Evolutionary conservation across 2,329 filamentous ascomycete genomes (phyloP), one percentile per base, ranked within the genome.

Genomic region (Alternaria hordeiaustralica): DNA sequence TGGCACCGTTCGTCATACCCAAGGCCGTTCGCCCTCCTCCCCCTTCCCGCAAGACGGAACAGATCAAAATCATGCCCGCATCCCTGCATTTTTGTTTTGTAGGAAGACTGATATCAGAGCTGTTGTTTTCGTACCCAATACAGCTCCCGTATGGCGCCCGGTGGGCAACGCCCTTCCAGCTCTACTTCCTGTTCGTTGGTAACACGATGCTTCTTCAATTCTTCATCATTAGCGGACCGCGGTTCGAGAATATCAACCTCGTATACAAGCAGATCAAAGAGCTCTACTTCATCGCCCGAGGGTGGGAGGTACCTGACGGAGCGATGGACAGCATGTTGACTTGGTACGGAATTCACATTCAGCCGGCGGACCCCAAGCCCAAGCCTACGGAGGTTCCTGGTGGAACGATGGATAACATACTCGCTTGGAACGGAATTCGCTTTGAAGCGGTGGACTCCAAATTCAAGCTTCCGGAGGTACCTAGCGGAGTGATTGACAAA

Each of bases 131-230:
- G 15, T 51, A 45, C 6, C 49, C 53, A 5, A 8, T 6, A 4
- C 6, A 11, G 26, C 8, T 41, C 44, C 23, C 12, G 12, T 13
- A 36, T n/a, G 33, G 33, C 15, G 33, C 33, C 33, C 33, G 33
- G 33, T 36, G 33, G 33, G 33, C 2, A 36, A 36, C 33, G 33
- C 33, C 2, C 10, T 36, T 61, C 5, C 50, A 49, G 1, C 15
- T 58, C 12, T n/a, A 33, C 13, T 25, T 41, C 8, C 13, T 41
- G 7, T 6, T 55, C 10, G 13, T 51, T 2, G 55, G 62, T 15
- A 25, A 51, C n/a, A 41, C 11, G 5, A 63, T 63, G 60, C 6
- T 58, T 28, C 6, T 50, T 5, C 18, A 33, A 18, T 57, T 63
- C 21, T 33, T 64, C 25, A 36, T 36, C 33, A n/a, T n/a, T n/a